Base-by-base conservation (phyloP, 129 eudicot species). In the Rutidosis leptorrhynchoides region DNA sequence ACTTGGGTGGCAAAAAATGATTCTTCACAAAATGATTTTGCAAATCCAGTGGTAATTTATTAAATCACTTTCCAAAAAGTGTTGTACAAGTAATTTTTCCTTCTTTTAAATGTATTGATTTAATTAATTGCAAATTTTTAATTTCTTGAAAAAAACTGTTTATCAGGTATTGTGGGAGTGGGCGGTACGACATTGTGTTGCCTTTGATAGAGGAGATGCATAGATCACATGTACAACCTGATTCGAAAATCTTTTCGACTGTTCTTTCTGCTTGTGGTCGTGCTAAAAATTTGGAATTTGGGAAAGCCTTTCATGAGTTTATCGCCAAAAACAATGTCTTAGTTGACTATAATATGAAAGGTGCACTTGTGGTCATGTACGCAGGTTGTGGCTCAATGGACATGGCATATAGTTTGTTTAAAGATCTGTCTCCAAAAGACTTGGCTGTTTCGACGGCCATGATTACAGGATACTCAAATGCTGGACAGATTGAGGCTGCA, bases 381-480 rank as follows among this genome's bases (percentile, higher is more conserved):
- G 82, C 90, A 58, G 55, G 85, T 33, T 85, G 82, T 76, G 96
- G 90, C 16, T 80, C 85, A 56, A 85, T 89, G 87, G 90, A 89
- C 30, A 25, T 67, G 42, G 94, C 96, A 1, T 70, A 52, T 43
- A 67, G 20, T 62, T 65, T 89, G 77, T 89, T 78, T 48, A 76
- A 83, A 45, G 62, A 69, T 28, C 37, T 85, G 73, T 64, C 74
- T 20, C 82, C 70, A 4, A 81, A 83, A 69, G 81, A 85, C 35
- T 55, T 89, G 2, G 87, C 81, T 62, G 85, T 79, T 26, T 85
- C 90, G 3, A 89, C 94, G 14, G 81, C 90, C 83, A 85, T 89
- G 94, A 68, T 89, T 62, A 67, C 79, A 23, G 94, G 94, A 59
- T 89, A 89, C 69, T 83, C 89, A 28, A 89, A 81, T 68, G 46